Evolutionary conservation across 805 yeast genomes (phyloP).

Genomic region (Groenewaldozyma salmanticensis): DNA sequence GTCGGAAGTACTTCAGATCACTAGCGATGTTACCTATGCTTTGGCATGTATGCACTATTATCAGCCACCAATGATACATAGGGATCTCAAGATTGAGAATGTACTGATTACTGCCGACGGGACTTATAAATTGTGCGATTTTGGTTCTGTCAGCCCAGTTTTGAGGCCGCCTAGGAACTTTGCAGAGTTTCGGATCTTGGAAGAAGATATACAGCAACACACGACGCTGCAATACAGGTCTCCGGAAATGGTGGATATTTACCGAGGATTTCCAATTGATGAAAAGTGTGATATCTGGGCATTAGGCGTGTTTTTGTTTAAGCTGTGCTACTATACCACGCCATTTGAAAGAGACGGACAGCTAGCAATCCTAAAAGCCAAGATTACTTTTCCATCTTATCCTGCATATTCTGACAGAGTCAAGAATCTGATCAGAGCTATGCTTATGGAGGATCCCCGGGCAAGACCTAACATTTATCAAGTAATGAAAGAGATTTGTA

Average conservation of each 20-base stretch:
- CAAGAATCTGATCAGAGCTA: conserved; percentile 63
- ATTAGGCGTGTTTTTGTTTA: conserved; percentile 81
- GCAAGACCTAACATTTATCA: conserved; percentile 83
- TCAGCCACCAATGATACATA: conserved; percentile 63
- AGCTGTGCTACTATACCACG: conserved; percentile 83
- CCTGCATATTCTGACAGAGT: conserved; percentile 66
- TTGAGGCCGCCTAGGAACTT: conserved; percentile 66
- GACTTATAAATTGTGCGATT: conserved; percentile 80
- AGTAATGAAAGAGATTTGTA: conserved; percentile 53
- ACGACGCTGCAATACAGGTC: conserved; percentile 94
- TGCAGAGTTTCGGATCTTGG: conserved; percentile 62
- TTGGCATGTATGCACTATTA: conserved; percentile 76
- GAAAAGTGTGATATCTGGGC: conserved; percentile 97
- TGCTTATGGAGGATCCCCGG: conserved; percentile 75
- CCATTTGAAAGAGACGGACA: conserved; percentile 85
- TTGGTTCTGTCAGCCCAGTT: conserved; percentile 76
- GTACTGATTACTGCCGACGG: conserved; percentile 50
- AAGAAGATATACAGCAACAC: conserved; percentile 77
- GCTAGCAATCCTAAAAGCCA: conserved; percentile 76
- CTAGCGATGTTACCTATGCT: conserved; percentile 73
- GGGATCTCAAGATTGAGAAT: conserved; percentile 92
- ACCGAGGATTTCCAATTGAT: conserved; percentile 74
- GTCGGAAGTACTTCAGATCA: conserved; percentile 68
- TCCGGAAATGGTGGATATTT: conserved; percentile 93
- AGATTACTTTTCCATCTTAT: conserved; percentile 59